phyloP scores from a whole-genome alignment of 768 basidiomycete species.

The Sporobolomyces roseus region DNA sequence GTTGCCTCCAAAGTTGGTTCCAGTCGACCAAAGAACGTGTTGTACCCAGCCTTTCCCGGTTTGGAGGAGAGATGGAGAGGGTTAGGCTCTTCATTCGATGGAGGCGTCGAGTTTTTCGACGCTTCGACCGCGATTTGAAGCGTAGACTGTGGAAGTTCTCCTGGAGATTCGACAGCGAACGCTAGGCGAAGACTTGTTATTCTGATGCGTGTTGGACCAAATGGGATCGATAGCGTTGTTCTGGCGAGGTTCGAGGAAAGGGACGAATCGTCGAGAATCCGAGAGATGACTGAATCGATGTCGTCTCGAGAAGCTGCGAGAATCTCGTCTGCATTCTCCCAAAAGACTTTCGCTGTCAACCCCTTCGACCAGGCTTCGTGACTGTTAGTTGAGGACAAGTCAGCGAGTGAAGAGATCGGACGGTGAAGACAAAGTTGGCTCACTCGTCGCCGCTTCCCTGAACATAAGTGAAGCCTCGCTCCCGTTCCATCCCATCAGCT shows the following conservation, averaged over 20 bases:
- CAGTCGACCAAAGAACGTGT: slow-evolving; percentile 55
- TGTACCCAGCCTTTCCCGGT: slow-evolving; percentile 59
- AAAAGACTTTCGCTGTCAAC: slow-evolving; percentile 68
- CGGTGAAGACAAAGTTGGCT: slow-evolving; percentile 59
- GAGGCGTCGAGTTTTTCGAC: not conserved
- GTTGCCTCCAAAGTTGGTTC: slow-evolving; percentile 57
- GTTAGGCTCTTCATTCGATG: not conserved
- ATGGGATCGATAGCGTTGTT: slow-evolving; percentile 19
- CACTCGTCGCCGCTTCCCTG: slow-evolving; percentile 88
- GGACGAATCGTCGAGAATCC: slow-evolving; percentile 8
- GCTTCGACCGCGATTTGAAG: not conserved
- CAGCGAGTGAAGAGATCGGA: no score
- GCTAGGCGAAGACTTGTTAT: slow-evolving; percentile 8
- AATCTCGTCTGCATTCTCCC: slow-evolving; percentile 58
- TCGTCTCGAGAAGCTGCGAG: slow-evolving; percentile 55
- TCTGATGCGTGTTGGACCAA: not conserved
- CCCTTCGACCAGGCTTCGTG: slow-evolving; percentile 51
- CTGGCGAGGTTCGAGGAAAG: slow-evolving; percentile 9
- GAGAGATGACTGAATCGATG: slow-evolving; percentile 55
- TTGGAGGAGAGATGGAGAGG: slow-evolving; percentile 19
- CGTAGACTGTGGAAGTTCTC: not conserved
- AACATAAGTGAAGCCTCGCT: slow-evolving; percentile 75
- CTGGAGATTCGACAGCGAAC: slow-evolving; percentile 2
- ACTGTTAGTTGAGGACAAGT: not conserved
- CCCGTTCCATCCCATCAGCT: slow-evolving; percentile 59